Evolutionary conservation across 2,329 filamentous ascomycete genomes (phyloP).

Genomic region (Claviceps fusiformis): DNA sequence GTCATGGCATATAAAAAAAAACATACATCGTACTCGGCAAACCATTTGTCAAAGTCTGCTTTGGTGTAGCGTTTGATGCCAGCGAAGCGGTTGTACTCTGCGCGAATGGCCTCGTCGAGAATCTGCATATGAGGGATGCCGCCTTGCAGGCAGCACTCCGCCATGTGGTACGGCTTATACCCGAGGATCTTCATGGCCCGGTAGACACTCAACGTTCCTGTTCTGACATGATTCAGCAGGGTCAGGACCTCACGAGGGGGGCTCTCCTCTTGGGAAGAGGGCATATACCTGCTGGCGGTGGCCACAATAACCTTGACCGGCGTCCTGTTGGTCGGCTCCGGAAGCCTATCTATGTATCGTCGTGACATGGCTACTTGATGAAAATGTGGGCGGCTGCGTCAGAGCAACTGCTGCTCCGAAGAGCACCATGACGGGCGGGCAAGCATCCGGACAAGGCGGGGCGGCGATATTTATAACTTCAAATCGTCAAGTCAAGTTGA

Average conservation of each 20-base stretch:
- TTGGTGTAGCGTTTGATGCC: constrained; percentile 1
- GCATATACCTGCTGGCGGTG: constrained; percentile 21
- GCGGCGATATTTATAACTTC: not conserved
- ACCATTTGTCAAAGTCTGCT: constrained; percentile 26
- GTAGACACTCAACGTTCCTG: constrained; percentile 16
- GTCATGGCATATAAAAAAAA: not conserved
- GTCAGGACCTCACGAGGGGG: not conserved
- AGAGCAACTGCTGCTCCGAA: not conserved
- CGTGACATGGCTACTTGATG: constrained; percentile 17
- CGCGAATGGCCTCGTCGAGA: constrained; percentile 17
- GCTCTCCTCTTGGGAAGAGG: not conserved
- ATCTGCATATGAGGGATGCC: constrained; percentile 11
- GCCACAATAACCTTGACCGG: constrained; percentile 23
- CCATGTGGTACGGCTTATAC: constrained; percentile 24
- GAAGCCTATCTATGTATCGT: constrained; percentile 20
- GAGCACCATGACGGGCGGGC: not conserved
- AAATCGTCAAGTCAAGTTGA: not conserved
- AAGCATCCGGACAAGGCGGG: not conserved
- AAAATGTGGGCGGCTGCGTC: too few relatives aligned
- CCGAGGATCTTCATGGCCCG: constrained; percentile 20
- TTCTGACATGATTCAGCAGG: constrained; percentile 10
- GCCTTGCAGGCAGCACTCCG: constrained; percentile 14
- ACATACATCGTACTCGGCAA: constrained; percentile 23
- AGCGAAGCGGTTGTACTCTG: constrained; percentile 13
- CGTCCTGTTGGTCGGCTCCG: constrained; percentile 15